Percentiles rank a stretch among this genome's conserved stretches.
These are phyloP conservation scores for Fomes fomentarius DNA, from an alignment of 1,284 basidiomycete species.

Conservation along the genomic window DNA sequence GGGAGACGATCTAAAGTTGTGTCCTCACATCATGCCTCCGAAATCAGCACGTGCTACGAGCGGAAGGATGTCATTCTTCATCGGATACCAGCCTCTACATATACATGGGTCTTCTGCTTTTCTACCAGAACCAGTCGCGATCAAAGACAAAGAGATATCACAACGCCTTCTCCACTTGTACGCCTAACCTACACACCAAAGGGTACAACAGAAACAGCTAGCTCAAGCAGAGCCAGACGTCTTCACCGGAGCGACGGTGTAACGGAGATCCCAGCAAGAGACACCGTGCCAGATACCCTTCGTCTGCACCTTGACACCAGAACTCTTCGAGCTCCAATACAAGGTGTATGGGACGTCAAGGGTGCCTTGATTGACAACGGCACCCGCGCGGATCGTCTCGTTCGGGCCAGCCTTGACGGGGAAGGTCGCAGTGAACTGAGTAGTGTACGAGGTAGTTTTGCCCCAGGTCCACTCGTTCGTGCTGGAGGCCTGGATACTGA, in stretches of 20 bases:
- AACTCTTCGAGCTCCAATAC: background rate
- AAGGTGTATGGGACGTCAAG: conserved; percentile 11
- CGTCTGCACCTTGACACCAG: conserved; percentile 3
- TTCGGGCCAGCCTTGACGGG: conserved; percentile 1
- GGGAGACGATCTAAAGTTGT: too few relatives aligned
- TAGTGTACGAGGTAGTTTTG: background rate
- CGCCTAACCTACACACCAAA: too few relatives aligned
- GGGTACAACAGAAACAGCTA: too few relatives aligned
- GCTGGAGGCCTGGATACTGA: background rate
- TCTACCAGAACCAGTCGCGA: too few relatives aligned
- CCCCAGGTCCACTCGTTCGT: conserved; percentile 6
- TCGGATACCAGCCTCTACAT: too few relatives aligned
- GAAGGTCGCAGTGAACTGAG: background rate
- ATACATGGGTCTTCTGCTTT: too few relatives aligned
- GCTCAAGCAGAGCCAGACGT: too few relatives aligned
- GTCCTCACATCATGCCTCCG: too few relatives aligned
- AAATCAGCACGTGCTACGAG: too few relatives aligned
- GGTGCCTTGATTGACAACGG: conserved; percentile 1
- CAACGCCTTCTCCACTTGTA: too few relatives aligned
- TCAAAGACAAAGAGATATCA: too few relatives aligned
- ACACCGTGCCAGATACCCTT: conserved; percentile 11
- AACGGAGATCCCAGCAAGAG: conserved; percentile 8
- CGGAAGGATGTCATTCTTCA: too few relatives aligned
- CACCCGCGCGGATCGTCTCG: background rate
- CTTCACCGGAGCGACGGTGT: background rate